Evolutionary conservation across 371 early-diverging fungal species (phyloP), one percentile per base, ranked within the genome.

Genomic region (Cokeromyces recurvatus): DNA sequence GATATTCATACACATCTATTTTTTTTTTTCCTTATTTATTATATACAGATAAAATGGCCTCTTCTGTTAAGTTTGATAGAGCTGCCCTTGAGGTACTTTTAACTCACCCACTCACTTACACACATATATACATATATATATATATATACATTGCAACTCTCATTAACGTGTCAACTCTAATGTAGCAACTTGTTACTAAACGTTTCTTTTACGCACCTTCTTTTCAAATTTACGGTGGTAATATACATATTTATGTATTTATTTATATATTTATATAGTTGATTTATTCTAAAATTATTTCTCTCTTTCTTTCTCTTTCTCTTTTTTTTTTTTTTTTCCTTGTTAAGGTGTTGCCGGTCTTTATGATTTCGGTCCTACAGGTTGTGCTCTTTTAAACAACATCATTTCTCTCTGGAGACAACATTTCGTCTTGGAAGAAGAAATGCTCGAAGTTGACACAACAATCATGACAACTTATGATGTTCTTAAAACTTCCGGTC

Each of bases 401-500:
- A 83, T 99, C 64, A 74, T 98, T 58, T 64, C 79, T 39, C 55
- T 87, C 24, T 99, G 97, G 97, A 84, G 98, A 59, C 87, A 88
- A 67, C 94, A 95, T 73, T 99, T 99, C 77, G 90, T 99, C 7
- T 76, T 97, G 25, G 98, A 99, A 66, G 99, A 99, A 75, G 93
- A 95, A 59, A 96, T 99, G 96, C 90, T 96, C 17, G 99, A 99
- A 74, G 79, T 99, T 25, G 99, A 99, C 59, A 89, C 95, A 52
- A 86, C 95, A 39, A 96, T 97, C 71, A 86, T 99, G 74, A 98
- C 98, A 20, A 98, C 98, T 5, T 84, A 94, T 51, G 90, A 93
- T 32, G 99, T 99, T 24, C 77, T 99, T 32, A 97, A 99, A 80
- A 94, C 98, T 19, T 97, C 97, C 32, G 99, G 99, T 38, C 99